Percentiles rank a stretch among this genome's conserved stretches.
These are phyloP conservation scores for Phialemoniopsis sp. DNA, from an alignment of 2,329 filamentous ascomycete genomes.

Conservation along the genomic window DNA sequence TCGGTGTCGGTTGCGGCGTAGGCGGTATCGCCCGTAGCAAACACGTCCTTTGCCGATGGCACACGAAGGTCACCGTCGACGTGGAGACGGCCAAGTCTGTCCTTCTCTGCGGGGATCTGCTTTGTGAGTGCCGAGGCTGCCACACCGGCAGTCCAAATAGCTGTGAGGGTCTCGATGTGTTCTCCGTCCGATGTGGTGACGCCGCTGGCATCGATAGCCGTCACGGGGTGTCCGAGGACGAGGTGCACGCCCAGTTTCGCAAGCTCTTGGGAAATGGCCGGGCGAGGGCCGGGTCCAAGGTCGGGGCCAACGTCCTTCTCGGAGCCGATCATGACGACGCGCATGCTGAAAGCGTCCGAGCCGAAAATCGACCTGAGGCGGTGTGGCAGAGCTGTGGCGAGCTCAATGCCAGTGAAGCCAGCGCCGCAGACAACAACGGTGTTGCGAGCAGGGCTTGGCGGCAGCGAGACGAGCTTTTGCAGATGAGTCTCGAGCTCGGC, in stretches of 20 bases:
- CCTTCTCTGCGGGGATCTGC: conserved; percentile 22
- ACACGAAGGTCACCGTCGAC: conserved; percentile 23
- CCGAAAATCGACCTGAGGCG: conserved; percentile 16
- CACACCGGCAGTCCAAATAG: conserved; percentile 31
- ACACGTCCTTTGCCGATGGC: conserved; percentile 13
- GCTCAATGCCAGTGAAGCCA: conserved; percentile 31
- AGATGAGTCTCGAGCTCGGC: conserved; percentile 27
- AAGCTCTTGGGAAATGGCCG: conserved; percentile 23
- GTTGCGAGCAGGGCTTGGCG: conserved; percentile 18
- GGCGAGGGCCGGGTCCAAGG: conserved; percentile 24
- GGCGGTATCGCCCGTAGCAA: conserved; percentile 28
- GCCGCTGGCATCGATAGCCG: conserved; percentile 15
- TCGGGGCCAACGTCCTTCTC: conserved; percentile 21
- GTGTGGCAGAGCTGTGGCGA: too few relatives aligned
- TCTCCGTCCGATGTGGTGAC: conserved; percentile 22
- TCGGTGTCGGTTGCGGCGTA: conserved; percentile 14
- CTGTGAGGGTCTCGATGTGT: conserved; percentile 23
- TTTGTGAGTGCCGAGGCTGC: conserved; percentile 22
- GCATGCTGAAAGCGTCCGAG: neutral
- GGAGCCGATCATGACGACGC: conserved; percentile 21
- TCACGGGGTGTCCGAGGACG: conserved; percentile 20
- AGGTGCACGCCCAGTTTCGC: conserved; percentile 19
- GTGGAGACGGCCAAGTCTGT: conserved; percentile 19
- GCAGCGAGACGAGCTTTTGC: conserved; percentile 13
- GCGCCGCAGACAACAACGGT: conserved; percentile 25